Conservation (phyloP, 768 basidiomycete species). For the Dictyophora rubrovolvata region DNA sequence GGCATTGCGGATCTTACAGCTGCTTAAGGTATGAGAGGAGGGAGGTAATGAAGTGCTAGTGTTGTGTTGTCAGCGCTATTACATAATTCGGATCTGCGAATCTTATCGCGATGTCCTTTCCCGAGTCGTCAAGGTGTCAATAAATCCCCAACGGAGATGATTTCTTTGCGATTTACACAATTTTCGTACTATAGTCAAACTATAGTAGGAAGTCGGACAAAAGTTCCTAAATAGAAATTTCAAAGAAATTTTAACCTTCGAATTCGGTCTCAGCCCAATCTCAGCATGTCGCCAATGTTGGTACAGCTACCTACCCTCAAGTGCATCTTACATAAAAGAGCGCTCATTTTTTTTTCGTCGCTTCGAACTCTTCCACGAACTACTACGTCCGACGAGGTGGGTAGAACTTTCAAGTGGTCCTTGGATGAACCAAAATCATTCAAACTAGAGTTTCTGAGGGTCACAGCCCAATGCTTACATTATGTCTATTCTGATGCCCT, state of each 20-base stretch:
- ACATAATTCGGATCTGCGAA: no score
- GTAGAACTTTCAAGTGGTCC: not conserved
- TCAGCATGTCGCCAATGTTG: no score
- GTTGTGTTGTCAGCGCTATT: no score
- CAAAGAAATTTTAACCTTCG: no score
- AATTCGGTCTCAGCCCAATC: no score
- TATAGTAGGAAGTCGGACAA: no score
- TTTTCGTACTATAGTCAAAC: no score
- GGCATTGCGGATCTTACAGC: slow-evolving; percentile 1
- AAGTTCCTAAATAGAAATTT: no score
- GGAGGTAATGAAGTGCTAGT: not conserved
- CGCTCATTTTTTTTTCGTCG: not conserved
- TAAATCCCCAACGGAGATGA: no score
- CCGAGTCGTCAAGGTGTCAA: no score
- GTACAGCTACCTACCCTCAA: not conserved
- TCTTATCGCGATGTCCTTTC: no score
- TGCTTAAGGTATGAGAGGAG: not conserved
- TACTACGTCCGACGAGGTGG: slow-evolving; percentile 2
- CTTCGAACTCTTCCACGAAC: not conserved
- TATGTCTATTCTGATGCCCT: slow-evolving; percentile 51
- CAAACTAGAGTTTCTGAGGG: slow-evolving; percentile 96
- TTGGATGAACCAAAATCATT: slow-evolving; percentile 53
- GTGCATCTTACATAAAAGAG: not conserved
- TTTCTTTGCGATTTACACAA: no score
- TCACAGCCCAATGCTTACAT: slow-evolving; percentile 56